Conservation (phyloP, 2,329 filamentous ascomycete species). For the Davidsoniella eucalypti region DNA sequence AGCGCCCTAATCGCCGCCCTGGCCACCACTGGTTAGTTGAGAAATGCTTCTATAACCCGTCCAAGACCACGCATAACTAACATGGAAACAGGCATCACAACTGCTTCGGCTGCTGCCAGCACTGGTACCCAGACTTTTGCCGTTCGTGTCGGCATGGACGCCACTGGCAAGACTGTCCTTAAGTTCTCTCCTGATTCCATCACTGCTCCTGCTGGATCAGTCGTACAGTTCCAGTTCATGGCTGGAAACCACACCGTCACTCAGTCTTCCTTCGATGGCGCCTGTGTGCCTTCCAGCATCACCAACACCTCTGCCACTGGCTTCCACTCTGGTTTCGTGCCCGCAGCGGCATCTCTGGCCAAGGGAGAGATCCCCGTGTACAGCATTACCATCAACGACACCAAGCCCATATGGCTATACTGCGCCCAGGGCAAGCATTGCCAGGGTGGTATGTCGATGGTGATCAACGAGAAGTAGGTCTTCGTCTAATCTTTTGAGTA, state of each 20-base stretch:
- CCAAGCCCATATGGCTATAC: conserved; percentile 62
- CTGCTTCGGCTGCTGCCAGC: background rate
- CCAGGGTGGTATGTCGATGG: conserved; percentile 57
- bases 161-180: conserved; percentile 33
- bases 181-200: conserved; percentile 52
- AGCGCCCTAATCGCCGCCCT: conserved; percentile 31
- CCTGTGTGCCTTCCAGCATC: conserved; percentile 37
- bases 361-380: conserved; percentile 46
- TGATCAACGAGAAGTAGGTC: conserved; percentile 57
- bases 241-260: conserved; percentile 62
- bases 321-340: conserved; percentile 53
- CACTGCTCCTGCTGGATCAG: conserved; percentile 48
- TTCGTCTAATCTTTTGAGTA: background rate
- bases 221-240: conserved; percentile 52
- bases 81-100: background rate
- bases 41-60: background rate
- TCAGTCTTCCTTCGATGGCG: conserved; percentile 54
- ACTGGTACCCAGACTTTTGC: conserved; percentile 11
- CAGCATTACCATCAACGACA: conserved; percentile 52
- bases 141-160: conserved; percentile 43
- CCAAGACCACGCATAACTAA: background rate
- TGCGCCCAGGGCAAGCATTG: conserved; percentile 63
- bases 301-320: conserved; percentile 37
- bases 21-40: conserved; percentile 7
- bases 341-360: conserved; percentile 35